Base-by-base conservation (phyloP, 306 rosid genomes). In the Calophaca sinica region DNA sequence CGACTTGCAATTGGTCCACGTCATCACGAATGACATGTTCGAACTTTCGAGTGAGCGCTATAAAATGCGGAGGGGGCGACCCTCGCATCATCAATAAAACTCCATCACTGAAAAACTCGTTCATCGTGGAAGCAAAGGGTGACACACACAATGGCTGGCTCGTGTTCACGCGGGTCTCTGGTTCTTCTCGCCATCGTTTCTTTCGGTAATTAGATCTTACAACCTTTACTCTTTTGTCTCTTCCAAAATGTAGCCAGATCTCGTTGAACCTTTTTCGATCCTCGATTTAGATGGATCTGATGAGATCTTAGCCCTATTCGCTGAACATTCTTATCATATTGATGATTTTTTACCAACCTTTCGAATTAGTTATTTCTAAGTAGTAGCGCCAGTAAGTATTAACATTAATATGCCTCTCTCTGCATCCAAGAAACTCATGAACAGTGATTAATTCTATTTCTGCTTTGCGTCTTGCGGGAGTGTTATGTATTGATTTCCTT, bases 1-100 rank as follows among this genome's bases (percentile, higher is more conserved):
- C 70, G 54, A 46, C 9, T 44, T 13, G 0, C 48, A 7, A 90
- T 93, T 90, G 97, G 98, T 79, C 91, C 98, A 93, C 88, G 88
- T 91, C 84, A 86, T n/a, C 75, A 7, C 0, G 2, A 9, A 76
- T 90, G 97, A 90, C 98, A 85, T 82, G 87, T 57, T 86, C 82
- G 58, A 79, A 58, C 3, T 20, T 20, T 20, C 26, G 26, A 20
- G 26, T 20, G 26, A 20, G 26, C 26, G 26, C 26, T 20, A 20
- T 20, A 20, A 20, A 20, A 20, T 20, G 26, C 26, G 26, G 26
- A 20, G 26, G 26, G 12, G 26, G 12, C 42, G 46, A 7, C 32
- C 41, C 69, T 62, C 49, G 68, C 48, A 61, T 35, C 46, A 61
- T 61, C 46, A 62, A 62, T 14, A 63, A 2, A 63, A 39, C 50